Evolutionary conservation across 495 filamentous ascomycete genomes (phyloP).

Genomic region (Delitschia confertaspora): DNA sequence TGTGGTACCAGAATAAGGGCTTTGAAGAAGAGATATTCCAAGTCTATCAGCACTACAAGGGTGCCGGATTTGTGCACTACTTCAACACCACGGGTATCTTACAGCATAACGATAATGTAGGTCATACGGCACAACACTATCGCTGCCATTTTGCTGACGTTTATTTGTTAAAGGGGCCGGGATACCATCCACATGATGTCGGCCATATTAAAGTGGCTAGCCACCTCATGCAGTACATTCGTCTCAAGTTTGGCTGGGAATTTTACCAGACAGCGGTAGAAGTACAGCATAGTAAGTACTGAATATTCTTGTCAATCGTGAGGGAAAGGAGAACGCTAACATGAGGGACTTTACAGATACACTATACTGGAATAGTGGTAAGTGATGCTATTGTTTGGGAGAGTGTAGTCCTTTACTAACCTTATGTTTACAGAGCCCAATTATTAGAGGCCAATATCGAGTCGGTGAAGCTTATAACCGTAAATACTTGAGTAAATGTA

Average conservation of each 20-base stretch:
- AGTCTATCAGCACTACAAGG: constrained; percentile 38
- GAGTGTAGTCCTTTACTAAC: neutral
- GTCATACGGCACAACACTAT: neutral
- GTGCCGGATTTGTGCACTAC: constrained; percentile 50
- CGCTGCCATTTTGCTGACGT: neutral
- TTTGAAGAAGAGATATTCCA: constrained; percentile 47
- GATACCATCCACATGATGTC: constrained; percentile 57
- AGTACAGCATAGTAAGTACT: constrained; percentile 46
- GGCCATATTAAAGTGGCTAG: constrained; percentile 60
- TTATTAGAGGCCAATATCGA: constrained; percentile 1
- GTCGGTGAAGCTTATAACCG: neutral
- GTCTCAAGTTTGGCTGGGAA: constrained; percentile 51
- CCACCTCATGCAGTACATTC: constrained; percentile 51
- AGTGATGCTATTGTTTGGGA: neutral
- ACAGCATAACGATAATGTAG: constrained; percentile 56
- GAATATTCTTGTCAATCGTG: neutral
- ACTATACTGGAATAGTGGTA: constrained; percentile 26
- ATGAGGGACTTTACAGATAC: constrained; percentile 10
- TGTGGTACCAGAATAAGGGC: constrained; percentile 42
- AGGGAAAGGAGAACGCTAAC: neutral
- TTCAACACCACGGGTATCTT: constrained; percentile 60
- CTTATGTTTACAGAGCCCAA: neutral
- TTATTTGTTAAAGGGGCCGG: constrained; percentile 40
- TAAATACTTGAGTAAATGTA: neutral
- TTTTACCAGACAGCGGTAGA: constrained; percentile 51